Conservation (phyloP, 139 green algal species). For the Eudorina sp. region DNA sequence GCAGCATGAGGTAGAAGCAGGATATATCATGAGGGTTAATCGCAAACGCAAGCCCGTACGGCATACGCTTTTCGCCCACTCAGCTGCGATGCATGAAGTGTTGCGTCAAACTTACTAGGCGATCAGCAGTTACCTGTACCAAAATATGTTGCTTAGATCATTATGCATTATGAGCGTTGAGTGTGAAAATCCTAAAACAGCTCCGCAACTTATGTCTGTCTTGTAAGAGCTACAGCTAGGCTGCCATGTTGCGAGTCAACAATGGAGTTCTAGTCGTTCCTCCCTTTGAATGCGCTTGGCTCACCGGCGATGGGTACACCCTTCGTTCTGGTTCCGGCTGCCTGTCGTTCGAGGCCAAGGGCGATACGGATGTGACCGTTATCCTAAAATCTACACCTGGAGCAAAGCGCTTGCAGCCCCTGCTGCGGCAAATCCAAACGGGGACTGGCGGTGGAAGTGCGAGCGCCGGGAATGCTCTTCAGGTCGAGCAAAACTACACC, state of each 20-base stretch:
- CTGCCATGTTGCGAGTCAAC: constrained; percentile 61
- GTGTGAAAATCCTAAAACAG: too few relatives aligned
- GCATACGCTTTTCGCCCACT: background rate
- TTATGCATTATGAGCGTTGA: background rate
- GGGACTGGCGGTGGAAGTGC: background rate
- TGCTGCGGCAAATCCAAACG: constrained; percentile 50
- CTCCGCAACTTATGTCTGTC: too few relatives aligned
- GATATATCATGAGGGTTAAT: background rate
- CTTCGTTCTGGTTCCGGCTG: constrained; percentile 56
- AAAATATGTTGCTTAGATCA: background rate
- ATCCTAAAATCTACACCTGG: constrained; percentile 81
- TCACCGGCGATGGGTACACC: constrained; percentile 68
- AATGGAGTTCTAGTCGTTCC: constrained; percentile 80
- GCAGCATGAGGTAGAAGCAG: background rate
- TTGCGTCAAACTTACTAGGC: background rate
- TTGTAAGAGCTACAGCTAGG: background rate
- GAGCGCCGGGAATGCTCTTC: constrained; percentile 27
- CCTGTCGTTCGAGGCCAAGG: constrained; percentile 60
- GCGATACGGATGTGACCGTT: constrained; percentile 86
- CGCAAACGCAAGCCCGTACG: background rate
- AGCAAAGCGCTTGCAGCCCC: constrained; percentile 81
- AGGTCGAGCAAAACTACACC: constrained; percentile 83
- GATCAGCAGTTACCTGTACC: background rate
- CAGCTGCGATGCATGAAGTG: background rate
- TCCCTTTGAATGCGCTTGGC: constrained; percentile 89